Evolutionary conservation across 2,329 filamentous ascomycete species (phyloP), one percentile per base, ranked within the genome.

Genomic region (Exophiala sp.): DNA sequence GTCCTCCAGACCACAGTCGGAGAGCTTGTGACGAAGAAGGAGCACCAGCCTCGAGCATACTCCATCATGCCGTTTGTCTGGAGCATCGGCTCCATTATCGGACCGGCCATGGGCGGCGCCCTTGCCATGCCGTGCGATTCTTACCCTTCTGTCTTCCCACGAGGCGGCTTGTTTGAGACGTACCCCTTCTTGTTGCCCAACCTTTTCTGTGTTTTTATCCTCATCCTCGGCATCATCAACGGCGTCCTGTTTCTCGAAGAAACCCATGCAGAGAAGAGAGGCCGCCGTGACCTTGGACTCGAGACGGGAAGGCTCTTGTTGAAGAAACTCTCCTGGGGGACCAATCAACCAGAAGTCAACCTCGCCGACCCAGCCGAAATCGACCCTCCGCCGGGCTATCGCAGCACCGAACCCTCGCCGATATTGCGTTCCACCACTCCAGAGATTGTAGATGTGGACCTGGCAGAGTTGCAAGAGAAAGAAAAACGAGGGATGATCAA

Each of bases 51-150:
- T 60, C 87, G 88, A 61, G 93, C 91, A 43, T 98, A 95, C 70
- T 88, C 91, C 10, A 90, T 97, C 60, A 96, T 98, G 89, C 93
- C 93, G 5, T 88, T 95, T 66, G 88, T 97, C 21, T 98, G 93
- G 93, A 96, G 90, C 65, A 78, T 98, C 64, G 93, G 93, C 76
- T 95, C 91, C 22, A 95, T 97, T 62, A 77, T 96, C 60, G 93
- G 93, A 27, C 90, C 91, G 41, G 86, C 87, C 65, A 85, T 97
- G 64, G 93, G 93, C 63, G 93, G 93, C 62, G 82, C 88, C 50
- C 78, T 98, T 43, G 91, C 93, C 43, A 81, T 88, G 62, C 93
- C 93, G 16, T 93, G 88, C 63, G 77, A 83, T 56, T 89, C 81
- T 66, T 93, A 93, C 64, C 89, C 91, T 10, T 70, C 70, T 46